These are phyloP conservation scores for Paecilomyces variotii DNA, from an alignment of 2,329 filamentous ascomycete species.

Conservation along the genomic window DNA sequence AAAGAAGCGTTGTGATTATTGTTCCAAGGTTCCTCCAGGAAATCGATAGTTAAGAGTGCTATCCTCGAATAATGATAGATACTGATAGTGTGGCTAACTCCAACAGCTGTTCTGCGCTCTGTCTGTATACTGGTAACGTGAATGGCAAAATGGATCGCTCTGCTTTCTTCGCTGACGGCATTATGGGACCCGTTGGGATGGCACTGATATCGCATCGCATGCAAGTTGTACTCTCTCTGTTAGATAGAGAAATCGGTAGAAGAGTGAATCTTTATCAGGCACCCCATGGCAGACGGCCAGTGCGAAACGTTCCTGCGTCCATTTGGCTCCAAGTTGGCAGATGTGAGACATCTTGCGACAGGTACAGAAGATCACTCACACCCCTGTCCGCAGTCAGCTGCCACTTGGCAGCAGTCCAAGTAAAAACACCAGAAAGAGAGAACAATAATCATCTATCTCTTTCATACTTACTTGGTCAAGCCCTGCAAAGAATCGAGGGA, in stretches of 20 bases:
- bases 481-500: neutral
- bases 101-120: neutral
- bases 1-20: neutral
- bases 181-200: neutral
- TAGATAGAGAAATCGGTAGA: neutral
- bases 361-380: neutral
- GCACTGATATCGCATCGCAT: neutral
- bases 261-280: neutral
- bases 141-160: neutral
- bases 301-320: neutral
- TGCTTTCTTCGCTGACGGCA: neutral
- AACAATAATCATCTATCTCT: neutral
- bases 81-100: neutral
- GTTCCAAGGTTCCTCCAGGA: neutral
- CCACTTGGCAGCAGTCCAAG: neutral
- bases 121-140: too few relatives aligned
- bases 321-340: neutral
- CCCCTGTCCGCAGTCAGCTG: neutral
- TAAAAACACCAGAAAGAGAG: neutral
- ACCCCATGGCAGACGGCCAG: neutral
- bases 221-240: neutral
- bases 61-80: neutral
- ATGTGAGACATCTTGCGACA: neutral
- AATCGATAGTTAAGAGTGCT: neutral
- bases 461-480: neutral